Conservation (phyloP, 345 rosid genomes). For the Syzygium oleosum region DNA sequence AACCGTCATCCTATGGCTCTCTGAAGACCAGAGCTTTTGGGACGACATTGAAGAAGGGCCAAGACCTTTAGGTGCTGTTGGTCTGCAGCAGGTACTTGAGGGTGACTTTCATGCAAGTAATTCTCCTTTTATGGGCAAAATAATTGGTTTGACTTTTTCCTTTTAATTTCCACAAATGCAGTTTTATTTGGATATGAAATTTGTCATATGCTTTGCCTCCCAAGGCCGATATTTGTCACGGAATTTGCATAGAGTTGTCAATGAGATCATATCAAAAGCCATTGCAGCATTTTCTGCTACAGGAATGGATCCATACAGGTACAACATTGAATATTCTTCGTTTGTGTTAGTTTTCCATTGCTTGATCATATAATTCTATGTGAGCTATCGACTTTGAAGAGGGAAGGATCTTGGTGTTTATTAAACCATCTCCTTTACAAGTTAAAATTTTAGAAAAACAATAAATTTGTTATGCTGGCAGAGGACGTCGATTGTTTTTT, state of each 20-base stretch:
- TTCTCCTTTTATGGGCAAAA: neutral
- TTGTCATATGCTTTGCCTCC: conserved; percentile 85
- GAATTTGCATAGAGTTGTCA: conserved; percentile 78
- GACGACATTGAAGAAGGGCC: conserved; percentile 98
- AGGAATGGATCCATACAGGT: conserved; percentile 95
- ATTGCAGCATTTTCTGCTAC: conserved; percentile 75
- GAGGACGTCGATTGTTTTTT: neutral
- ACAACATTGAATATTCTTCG: conserved; percentile 4
- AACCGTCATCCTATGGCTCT: conserved; percentile 92
- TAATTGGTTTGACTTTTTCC: neutral
- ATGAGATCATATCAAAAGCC: conserved; percentile 83
- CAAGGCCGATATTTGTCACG: conserved; percentile 96
- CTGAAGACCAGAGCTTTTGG: conserved; percentile 96
- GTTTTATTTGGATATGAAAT: conserved; percentile 95
- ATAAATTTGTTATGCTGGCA: neutral
- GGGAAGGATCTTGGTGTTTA: neutral
- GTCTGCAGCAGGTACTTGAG: conserved; percentile 66
- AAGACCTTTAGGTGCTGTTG: conserved; percentile 82
- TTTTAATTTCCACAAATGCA: conserved; percentile 22
- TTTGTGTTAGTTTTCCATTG: neutral
- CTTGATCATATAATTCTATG: neutral
- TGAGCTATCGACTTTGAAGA: neutral
- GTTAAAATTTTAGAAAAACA: neutral
- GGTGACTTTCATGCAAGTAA: conserved; percentile 2
- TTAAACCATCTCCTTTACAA: neutral